phyloP scores from a whole-genome alignment of 805 yeast species.

The Candida argentea region DNA sequence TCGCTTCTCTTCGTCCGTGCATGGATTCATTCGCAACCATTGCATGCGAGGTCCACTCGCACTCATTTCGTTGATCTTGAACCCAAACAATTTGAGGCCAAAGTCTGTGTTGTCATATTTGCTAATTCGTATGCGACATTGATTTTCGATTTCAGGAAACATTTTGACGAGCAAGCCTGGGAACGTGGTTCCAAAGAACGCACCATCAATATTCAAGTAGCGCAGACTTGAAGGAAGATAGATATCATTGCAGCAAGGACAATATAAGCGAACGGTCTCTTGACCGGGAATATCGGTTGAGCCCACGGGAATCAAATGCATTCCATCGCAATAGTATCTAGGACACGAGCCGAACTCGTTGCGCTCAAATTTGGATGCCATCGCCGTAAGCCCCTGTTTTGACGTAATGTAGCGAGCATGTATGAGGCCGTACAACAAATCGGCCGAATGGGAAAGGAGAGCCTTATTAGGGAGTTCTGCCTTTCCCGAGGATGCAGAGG shows the following conservation, averaged over 20 bases:
- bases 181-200: conserved; percentile 92
- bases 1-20: conserved; percentile 44
- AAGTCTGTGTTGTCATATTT: conserved; percentile 42
- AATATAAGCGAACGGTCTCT: conserved; percentile 84
- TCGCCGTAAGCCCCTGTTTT: conserved; percentile 77
- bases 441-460: conserved; percentile 81
- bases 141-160: conserved; percentile 83
- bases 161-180: conserved; percentile 87
- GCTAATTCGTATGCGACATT: conserved; percentile 46
- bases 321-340: conserved; percentile 78
- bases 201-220: conserved; percentile 86
- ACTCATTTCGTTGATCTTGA: conserved; percentile 65
- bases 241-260: conserved; percentile 90
- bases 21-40: conserved; percentile 82
- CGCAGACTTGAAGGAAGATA: conserved; percentile 84
- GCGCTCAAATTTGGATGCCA: conserved; percentile 90
- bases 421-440: conserved; percentile 82
- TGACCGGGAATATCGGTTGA: conserved; percentile 83
- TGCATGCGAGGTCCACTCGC: conserved; percentile 88
- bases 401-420: conserved; percentile 88
- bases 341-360: conserved; percentile 91
- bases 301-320: conserved; percentile 87
- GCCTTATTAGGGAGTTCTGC: conserved; percentile 60
- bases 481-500: conserved; percentile 25
- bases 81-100: conserved; percentile 80